These are phyloP conservation scores for Ascoidea asiatica DNA, from an alignment of 805 yeast species.

Conservation along the genomic window DNA sequence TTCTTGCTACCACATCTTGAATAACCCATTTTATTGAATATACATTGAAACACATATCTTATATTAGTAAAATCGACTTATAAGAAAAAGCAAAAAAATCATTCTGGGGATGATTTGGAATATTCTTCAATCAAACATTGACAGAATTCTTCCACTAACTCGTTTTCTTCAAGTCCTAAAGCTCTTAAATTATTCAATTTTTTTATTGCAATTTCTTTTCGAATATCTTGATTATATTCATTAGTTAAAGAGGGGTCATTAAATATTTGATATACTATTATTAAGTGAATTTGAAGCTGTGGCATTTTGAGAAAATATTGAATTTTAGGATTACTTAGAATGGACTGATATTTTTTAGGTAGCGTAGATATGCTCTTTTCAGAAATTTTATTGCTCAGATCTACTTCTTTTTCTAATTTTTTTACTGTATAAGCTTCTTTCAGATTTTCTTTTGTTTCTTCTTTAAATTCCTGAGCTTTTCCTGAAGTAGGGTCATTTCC, in stretches of 20 bases:
- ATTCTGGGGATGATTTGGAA: too few species aligned
- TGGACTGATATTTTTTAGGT: conserved; percentile 15
- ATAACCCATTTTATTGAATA: too few species aligned
- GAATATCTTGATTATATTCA: conserved; percentile 28
- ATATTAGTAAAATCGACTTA: too few species aligned
- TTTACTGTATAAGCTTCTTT: background rate
- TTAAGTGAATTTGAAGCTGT: conserved; percentile 41
- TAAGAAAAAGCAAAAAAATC: too few species aligned
- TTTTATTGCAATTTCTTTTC: conserved; percentile 40
- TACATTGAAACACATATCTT: too few species aligned
- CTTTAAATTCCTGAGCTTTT: background rate
- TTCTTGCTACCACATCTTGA: too few species aligned
- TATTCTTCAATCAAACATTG: conserved; percentile 10
- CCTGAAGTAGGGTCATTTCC: background rate
- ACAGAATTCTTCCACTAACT: conserved; percentile 52
- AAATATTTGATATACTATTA: conserved; percentile 33
- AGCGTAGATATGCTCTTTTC: conserved; percentile 7
- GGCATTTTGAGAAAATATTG: conserved; percentile 30
- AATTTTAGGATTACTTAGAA: conserved; percentile 25
- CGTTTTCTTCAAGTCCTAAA: conserved; percentile 51
- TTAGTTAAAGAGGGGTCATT: conserved; percentile 26
- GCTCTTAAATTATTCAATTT: conserved; percentile 41
- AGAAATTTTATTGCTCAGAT: background rate
- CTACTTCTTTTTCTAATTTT: background rate
- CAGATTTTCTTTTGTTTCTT: conserved; percentile 1